These are phyloP conservation scores for Mucor plumbeus DNA, from an alignment of 371 early-diverging fungal genomes.

Conservation along the genomic window DNA sequence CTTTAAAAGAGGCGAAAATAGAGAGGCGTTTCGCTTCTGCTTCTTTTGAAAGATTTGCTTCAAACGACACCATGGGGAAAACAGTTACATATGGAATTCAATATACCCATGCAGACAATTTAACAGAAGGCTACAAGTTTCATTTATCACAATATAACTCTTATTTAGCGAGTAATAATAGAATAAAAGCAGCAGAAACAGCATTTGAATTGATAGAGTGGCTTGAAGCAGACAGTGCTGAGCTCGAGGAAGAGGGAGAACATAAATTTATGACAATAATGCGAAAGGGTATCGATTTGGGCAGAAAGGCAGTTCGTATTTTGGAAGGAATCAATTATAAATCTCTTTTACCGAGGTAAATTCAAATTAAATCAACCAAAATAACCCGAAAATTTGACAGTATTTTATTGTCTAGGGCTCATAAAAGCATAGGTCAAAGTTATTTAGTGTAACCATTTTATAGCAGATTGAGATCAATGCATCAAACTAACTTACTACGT, in stretches of 20 bases:
- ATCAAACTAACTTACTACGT: too few relatives aligned
- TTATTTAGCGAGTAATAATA: neutral
- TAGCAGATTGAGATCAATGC: neutral
- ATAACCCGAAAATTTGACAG: neutral
- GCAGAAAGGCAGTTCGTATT: constrained; percentile 13
- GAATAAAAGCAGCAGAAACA: constrained; percentile 21
- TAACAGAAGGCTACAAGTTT: constrained; percentile 26
- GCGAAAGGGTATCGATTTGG: constrained; percentile 18
- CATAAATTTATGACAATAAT: neutral
- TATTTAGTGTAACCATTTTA: constrained; percentile 27
- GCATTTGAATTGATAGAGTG: constrained; percentile 32
- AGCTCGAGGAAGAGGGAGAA: constrained; percentile 24
- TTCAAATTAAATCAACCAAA: too few relatives aligned
- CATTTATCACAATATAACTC: constrained; percentile 14
- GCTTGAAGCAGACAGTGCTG: constrained; percentile 24
- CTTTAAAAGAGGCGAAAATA: neutral
- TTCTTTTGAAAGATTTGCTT: neutral
- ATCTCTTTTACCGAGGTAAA: constrained; percentile 5
- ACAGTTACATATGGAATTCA: constrained; percentile 44
- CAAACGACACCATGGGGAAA: constrained; percentile 32
- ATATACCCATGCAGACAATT: constrained; percentile 23
- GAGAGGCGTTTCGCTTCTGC: neutral
- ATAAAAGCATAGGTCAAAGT: constrained; percentile 26
- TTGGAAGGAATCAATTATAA: neutral
- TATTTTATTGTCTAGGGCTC: constrained; percentile 2